Conservation (phyloP, 2,329 filamentous ascomycete genomes). For the Fusarium phyllophilum region DNA sequence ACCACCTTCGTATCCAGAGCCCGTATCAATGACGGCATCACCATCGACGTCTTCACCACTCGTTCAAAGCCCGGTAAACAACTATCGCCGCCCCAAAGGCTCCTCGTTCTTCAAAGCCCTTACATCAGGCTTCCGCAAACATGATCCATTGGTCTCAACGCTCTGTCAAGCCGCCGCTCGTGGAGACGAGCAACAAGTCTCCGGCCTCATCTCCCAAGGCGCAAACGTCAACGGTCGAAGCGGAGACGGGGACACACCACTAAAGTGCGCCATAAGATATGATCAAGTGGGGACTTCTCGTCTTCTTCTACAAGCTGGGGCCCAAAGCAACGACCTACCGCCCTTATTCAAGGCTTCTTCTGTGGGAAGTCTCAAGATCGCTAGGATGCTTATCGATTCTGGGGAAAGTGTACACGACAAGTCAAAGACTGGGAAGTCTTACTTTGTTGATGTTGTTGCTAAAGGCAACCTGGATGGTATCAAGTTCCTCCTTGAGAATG, state of each 20-base stretch:
- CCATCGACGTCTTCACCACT: not conserved
- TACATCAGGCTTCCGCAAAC: not conserved
- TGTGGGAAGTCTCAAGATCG: not conserved
- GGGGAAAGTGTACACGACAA: not conserved
- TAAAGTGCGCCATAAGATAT: not conserved
- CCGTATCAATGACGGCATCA: fast-evolving
- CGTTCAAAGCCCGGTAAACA: not conserved
- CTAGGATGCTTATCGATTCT: not conserved
- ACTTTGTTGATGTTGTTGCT: not conserved
- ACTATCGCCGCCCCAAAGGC: not conserved
- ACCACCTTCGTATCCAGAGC: not conserved
- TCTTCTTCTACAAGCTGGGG: not conserved
- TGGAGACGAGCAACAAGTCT: conserved; percentile 1
- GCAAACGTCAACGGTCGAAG: conserved; percentile 8
- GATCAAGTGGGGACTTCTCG: not conserved
- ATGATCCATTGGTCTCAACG: not conserved
- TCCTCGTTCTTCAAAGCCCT: not conserved
- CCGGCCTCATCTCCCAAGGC: not conserved
- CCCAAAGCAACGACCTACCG: not conserved
- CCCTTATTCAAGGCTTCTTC: not conserved
- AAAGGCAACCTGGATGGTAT: not conserved
- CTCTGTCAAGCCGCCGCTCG: not conserved
- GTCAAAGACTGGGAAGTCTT: not conserved
- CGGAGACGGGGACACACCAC: conserved; percentile 4
- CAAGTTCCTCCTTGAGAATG: not conserved